phyloP scores from a whole-genome alignment of 2,329 filamentous ascomycete species.

The Scortechinia acanthostroma region DNA sequence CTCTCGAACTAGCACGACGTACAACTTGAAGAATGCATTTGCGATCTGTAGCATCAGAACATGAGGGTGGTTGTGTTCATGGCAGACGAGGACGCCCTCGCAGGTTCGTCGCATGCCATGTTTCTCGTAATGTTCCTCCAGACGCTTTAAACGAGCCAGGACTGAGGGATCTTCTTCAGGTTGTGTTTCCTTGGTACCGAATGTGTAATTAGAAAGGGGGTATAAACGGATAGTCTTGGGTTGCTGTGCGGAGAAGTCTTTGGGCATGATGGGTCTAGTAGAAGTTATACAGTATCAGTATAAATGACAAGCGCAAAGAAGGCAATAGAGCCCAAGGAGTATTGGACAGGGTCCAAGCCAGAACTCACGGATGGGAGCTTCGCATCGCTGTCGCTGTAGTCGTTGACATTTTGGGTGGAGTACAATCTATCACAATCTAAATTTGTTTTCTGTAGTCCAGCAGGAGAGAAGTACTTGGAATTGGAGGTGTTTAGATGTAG shows the following conservation, averaged over 20 bases:
- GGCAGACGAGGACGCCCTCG: constrained; percentile 93
- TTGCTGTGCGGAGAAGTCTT: constrained; percentile 82
- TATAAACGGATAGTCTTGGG: constrained; percentile 84
- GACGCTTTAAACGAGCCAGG: constrained; percentile 78
- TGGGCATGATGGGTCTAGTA: constrained; percentile 64
- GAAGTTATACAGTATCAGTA: no score
- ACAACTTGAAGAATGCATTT: constrained; percentile 96
- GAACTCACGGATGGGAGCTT: not conserved
- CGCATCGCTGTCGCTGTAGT: not conserved
- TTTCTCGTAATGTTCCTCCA: constrained; percentile 88
- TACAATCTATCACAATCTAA: no score
- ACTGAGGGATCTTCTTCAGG: constrained; percentile 97
- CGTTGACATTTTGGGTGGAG: not conserved
- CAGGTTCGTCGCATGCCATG: constrained; percentile 97
- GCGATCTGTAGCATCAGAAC: constrained; percentile 99
- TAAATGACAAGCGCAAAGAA: no score
- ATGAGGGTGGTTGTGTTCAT: constrained; percentile 98
- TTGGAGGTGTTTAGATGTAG: no score
- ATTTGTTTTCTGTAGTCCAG: no score
- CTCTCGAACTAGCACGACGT: no score
- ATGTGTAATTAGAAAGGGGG: constrained; percentile 96
- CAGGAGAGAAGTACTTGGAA: no score
- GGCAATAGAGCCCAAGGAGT: no score
- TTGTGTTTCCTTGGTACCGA: constrained; percentile 95
- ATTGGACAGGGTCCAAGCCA: not conserved